Conservation (phyloP, 176 grass and related monocot genomes). For the Carex cristatella region DNA sequence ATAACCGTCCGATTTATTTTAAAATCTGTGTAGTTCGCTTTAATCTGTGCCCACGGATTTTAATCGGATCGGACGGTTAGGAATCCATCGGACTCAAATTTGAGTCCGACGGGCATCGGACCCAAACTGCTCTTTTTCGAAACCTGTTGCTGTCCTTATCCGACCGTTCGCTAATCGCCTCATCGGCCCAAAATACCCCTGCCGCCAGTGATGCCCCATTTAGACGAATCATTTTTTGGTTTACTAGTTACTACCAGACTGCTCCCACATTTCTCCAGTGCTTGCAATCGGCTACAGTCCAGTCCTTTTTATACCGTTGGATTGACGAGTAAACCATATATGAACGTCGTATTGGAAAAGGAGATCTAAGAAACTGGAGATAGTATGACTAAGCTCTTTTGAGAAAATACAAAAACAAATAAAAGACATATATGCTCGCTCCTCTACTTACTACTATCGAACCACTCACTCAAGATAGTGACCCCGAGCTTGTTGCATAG, state of each 20-base stretch:
- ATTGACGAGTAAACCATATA: neutral
- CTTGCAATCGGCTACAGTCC: neutral
- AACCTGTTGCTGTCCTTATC: neutral
- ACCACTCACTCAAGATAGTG: neutral
- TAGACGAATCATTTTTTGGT: neutral
- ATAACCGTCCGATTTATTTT: too few relatives aligned
- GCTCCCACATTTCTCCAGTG: neutral
- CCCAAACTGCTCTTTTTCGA: neutral
- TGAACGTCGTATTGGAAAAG: neutral
- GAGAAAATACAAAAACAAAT: neutral
- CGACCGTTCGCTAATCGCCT: slow-evolving; percentile 20
- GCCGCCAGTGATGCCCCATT: neutral
- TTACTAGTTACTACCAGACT: neutral
- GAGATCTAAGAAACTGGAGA: neutral
- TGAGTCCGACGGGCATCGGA: too few relatives aligned
- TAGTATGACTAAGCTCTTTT: neutral
- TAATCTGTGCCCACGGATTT: too few relatives aligned
- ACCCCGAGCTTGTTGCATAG: neutral
- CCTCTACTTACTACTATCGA: neutral
- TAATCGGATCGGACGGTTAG: too few relatives aligned
- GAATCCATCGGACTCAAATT: too few relatives aligned
- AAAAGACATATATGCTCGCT: neutral
- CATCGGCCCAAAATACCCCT: slow-evolving; percentile 30
- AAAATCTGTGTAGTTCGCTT: too few relatives aligned
- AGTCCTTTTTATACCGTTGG: neutral